Evolutionary conservation across 257 asterid species (phyloP), one percentile per base, ranked within the genome.

Genomic region (Pogostemon cablin): DNA sequence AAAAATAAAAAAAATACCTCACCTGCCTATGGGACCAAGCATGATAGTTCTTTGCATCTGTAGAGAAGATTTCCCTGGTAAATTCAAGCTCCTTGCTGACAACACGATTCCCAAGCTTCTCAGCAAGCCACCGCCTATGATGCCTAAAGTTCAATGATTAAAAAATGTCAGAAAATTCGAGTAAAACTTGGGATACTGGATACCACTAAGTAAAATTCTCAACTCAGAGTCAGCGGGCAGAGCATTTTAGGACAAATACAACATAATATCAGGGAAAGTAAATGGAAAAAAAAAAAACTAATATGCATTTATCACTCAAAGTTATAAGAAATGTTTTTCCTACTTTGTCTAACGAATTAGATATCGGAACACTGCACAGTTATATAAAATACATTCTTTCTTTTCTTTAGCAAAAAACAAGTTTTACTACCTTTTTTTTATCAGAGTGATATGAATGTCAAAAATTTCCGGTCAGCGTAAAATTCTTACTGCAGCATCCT

Each of bases 11-110:
- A 9, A 65, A 55, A 55, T 17, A 59, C 20, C 86, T 59, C 6
- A 92, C 98, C 96, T 92, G 98, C 84, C 99, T 85, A 78, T 95
- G 97, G 68, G 96, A 91, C 99, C 99, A 95, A 38, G 98, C 95
- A 71, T 91, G 99, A 86, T 95, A 95, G 75, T 95, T 72, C 80
- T 95, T 95, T 73, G 99, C 93, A 86, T 95, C 99, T 59, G 69
- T 77, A 58, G 78, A 48, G 74, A 95, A 88, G 53, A 88, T 80
- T 79, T 78, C 83, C 81, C 72, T 83, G 3, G 96, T 89, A 75
- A 86, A 87, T 75, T 91, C 90, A 55, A 89, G 95, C 83, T 95
- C 99, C 80, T 73, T 81, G 43, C 39, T 69, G 49, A 77, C 73
- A 75, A 82, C 79, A 66, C 56, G 77, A 42, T 73, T 44, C 68